Conservation (phyloP, 2,329 filamentous ascomycete species). For the Nemania sp. region DNA sequence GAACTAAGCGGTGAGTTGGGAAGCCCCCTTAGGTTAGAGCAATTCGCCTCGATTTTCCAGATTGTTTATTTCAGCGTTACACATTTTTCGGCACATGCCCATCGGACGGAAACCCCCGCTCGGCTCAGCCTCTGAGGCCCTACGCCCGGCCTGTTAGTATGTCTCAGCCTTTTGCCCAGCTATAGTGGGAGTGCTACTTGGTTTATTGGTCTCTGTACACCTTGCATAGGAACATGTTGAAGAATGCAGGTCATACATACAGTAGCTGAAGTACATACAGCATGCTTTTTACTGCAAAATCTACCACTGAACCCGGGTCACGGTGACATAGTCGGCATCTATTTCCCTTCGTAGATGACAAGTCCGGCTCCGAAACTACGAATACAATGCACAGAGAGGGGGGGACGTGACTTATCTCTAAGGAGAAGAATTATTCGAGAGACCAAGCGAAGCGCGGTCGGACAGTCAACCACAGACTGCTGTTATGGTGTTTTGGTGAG, state of each 20-base stretch:
- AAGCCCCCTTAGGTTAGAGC: background rate
- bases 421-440: too few species aligned
- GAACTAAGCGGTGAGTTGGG: background rate
- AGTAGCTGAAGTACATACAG: background rate
- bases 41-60: background rate
- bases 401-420: too few species aligned
- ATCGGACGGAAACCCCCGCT: background rate
- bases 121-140: background rate
- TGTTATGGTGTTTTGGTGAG: background rate
- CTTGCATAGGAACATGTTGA: slow-evolving; percentile 4
- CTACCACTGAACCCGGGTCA: background rate
- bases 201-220: background rate
- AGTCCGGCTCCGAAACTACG: background rate
- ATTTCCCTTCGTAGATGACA: background rate
- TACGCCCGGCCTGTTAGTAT: slow-evolving; percentile 2
- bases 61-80: background rate
- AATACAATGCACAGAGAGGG: too few species aligned
- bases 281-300: too few species aligned
- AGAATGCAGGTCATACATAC: slow-evolving; percentile 12
- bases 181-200: background rate
- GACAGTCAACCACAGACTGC: background rate
- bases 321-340: background rate
- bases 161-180: slow-evolving; percentile 7
- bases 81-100: background rate
- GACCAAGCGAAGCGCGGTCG: background rate